phyloP scores from a whole-genome alignment of 352 stramenopile species.

The Ochromonadaceae sp. region DNA sequence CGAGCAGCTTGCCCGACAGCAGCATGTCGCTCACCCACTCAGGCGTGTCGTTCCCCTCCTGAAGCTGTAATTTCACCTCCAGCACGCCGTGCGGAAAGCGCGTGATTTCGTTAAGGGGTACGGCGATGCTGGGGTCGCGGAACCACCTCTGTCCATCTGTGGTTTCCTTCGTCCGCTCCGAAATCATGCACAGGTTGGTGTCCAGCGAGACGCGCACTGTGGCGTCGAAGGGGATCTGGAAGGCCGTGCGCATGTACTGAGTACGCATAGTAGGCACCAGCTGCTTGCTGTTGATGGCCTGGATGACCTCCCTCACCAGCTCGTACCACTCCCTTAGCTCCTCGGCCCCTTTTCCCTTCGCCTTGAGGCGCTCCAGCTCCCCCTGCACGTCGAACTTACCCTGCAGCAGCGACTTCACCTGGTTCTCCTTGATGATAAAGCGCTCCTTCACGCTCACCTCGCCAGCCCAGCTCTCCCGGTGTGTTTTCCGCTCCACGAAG shows the following conservation, averaged over 20 bases:
- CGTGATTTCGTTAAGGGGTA: conserved; percentile 53
- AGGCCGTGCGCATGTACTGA: conserved; percentile 61
- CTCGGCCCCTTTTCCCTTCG: conserved; percentile 29
- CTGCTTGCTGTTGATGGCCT: conserved; percentile 57
- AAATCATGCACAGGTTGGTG: conserved; percentile 70
- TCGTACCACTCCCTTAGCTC: conserved; percentile 44
- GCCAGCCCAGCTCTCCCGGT: conserved; percentile 61
- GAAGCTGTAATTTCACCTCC: conserved; percentile 67
- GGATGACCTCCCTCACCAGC: conserved; percentile 50
- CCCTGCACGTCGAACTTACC: conserved; percentile 41
- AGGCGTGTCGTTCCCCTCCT: conserved; percentile 34
- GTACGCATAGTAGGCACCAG: conserved; percentile 59
- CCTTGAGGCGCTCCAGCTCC: conserved; percentile 36
- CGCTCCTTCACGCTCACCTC: conserved; percentile 63
- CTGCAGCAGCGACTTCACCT: conserved; percentile 41
- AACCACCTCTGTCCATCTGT: conserved; percentile 36
- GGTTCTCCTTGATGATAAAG: conserved; percentile 46
- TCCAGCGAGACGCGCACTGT: conserved; percentile 60
- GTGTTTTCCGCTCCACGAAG: conserved; percentile 69
- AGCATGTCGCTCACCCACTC: conserved; percentile 50
- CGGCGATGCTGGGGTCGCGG: conserved; percentile 42
- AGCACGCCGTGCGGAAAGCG: conserved; percentile 63
- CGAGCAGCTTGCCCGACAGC: conserved; percentile 44
- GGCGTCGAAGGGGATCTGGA: conserved; percentile 67
- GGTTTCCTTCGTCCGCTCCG: conserved; percentile 34